Evolutionary conservation across 2,329 filamentous ascomycete genomes (phyloP).

Genomic region (Diaporthe velutina): DNA sequence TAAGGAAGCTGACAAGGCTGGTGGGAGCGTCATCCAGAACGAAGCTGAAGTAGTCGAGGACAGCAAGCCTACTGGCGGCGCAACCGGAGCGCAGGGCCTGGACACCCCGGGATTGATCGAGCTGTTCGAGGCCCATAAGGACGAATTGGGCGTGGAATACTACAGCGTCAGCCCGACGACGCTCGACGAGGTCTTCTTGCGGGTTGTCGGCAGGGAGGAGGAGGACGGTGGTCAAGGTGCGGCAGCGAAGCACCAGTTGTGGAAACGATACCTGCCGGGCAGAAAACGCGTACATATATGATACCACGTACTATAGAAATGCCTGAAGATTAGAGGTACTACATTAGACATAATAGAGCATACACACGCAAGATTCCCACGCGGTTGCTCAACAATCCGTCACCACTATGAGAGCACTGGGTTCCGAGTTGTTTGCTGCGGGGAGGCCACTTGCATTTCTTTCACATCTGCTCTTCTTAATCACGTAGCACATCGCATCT

Average conservation of each 20-base stretch:
- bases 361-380: neutral
- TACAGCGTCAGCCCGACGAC: constrained; percentile 91
- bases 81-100: constrained; percentile 54
- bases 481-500: too few relatives aligned
- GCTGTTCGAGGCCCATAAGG: constrained; percentile 78
- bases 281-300: constrained; percentile 10
- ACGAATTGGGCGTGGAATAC: constrained; percentile 80
- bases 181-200: constrained; percentile 90
- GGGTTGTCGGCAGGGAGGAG: constrained; percentile 86
- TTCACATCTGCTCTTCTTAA: too few relatives aligned
- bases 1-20: neutral
- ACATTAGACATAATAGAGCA: constrained; percentile 10
- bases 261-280: neutral
- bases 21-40: neutral
- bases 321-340: neutral
- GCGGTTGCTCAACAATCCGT: neutral
- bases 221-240: constrained; percentile 60
- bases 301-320: constrained; percentile 28
- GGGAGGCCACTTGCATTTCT: too few relatives aligned
- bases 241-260: constrained; percentile 40
- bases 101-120: constrained; percentile 38
- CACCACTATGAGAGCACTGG: neutral
- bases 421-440: neutral
- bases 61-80: neutral
- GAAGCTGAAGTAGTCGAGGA: neutral